Evolutionary conservation across 192 early-diverging fungal species (phyloP).

Genomic region (Mortierella alpina): DNA sequence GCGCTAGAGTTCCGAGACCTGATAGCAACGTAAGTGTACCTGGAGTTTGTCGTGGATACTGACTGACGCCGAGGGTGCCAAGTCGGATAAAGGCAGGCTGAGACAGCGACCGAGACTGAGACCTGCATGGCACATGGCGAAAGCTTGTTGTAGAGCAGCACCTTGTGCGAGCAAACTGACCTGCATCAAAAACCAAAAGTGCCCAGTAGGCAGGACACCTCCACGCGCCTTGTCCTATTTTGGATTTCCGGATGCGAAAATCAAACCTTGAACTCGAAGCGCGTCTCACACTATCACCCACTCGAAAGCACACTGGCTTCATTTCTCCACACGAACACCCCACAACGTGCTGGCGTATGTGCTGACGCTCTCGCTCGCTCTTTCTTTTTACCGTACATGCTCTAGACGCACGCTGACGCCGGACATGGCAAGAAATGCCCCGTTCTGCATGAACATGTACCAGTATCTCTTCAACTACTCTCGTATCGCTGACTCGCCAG

Average conservation of each 20-base stretch:
- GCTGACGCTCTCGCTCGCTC: neutral
- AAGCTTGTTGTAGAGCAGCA: no score
- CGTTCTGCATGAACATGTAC: constrained; percentile 88
- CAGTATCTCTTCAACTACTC: constrained; percentile 85
- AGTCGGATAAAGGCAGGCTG: no score
- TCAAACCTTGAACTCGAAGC: no score
- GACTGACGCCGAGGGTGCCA: neutral
- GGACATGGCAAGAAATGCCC: constrained; percentile 74
- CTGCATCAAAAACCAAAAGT: no score
- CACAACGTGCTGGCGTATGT: neutral
- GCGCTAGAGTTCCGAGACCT: constrained; percentile 47
- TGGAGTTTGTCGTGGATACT: neutral
- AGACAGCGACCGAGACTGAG: neutral
- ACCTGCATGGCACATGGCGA: neutral
- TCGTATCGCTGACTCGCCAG: constrained; percentile 74
- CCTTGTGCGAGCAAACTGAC: no score
- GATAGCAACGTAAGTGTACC: constrained; percentile 42
- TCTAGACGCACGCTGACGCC: constrained; percentile 72
- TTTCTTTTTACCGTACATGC: constrained; percentile 63
- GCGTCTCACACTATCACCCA: no score
- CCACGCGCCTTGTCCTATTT: constrained; percentile 27
- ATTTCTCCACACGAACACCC: neutral
- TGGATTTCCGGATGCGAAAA: constrained; percentile 19
- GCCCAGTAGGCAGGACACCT: no score
- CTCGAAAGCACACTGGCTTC: neutral